These are phyloP conservation scores for Collybia sordida DNA, from an alignment of 768 basidiomycete genomes.

Conservation along the genomic window DNA sequence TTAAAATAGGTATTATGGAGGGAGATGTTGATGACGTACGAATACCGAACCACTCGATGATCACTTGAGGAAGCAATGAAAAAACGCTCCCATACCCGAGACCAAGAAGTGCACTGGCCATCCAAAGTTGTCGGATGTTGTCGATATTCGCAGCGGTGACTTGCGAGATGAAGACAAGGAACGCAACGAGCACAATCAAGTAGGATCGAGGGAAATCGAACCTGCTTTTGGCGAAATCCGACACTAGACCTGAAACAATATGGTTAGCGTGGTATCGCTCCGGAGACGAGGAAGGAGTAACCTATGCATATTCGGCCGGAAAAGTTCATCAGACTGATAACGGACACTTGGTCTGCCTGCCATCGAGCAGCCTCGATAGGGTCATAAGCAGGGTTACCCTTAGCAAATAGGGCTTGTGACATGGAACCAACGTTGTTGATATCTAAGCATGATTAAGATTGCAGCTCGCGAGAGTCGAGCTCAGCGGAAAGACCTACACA, in stretches of 20 bases:
- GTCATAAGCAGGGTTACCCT: slow-evolving; percentile 62
- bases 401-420: slow-evolving; percentile 64
- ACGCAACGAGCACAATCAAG: slow-evolving; percentile 65
- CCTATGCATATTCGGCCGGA: slow-evolving; percentile 76
- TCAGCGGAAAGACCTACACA: slow-evolving; percentile 50
- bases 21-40: slow-evolving; percentile 45
- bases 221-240: slow-evolving; percentile 61
- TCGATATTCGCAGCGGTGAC: slow-evolving; percentile 52
- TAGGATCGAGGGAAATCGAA: slow-evolving; percentile 65
- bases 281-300: slow-evolving; percentile 21
- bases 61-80: slow-evolving; percentile 72
- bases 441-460: slow-evolving; percentile 33
- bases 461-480: slow-evolving; percentile 1
- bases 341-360: slow-evolving; percentile 86
- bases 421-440: slow-evolving; percentile 83
- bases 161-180: slow-evolving; percentile 74
- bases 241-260: slow-evolving; percentile 49
- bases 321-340: slow-evolving; percentile 81
- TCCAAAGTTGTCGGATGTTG: slow-evolving; percentile 67
- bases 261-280: too few relatives aligned
- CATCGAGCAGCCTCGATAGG: slow-evolving; percentile 65
- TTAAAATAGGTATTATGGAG: background rate
- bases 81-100: slow-evolving; percentile 73
- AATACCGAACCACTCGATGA: slow-evolving; percentile 89
- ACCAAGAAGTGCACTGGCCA: slow-evolving; percentile 50